Conservation (phyloP, 1,139 yeast genomes). For the Debaryomyces singareniensis region DNA sequence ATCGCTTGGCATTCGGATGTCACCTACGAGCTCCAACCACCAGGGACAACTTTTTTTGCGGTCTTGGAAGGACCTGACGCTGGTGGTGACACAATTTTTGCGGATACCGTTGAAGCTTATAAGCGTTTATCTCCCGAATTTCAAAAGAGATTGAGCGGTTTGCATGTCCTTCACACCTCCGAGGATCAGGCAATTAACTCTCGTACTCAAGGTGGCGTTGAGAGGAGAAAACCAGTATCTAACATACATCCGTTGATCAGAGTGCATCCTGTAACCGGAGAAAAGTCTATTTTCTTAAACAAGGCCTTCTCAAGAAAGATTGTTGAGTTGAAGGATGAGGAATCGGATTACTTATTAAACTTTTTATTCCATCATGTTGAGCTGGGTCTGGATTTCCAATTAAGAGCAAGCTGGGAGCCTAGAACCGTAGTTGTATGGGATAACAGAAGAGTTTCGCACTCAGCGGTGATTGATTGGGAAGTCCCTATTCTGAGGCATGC, state of each 20-base stretch:
- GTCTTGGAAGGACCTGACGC: conserved; percentile 55
- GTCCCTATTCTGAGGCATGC: conserved; percentile 55
- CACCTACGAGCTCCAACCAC: conserved; percentile 66
- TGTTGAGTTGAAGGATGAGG: conserved; percentile 60
- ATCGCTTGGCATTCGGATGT: conserved; percentile 64
- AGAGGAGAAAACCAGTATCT: conserved; percentile 55
- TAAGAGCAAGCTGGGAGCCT: conserved; percentile 37
- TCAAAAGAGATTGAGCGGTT: conserved; percentile 47
- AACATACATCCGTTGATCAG: conserved; percentile 63
- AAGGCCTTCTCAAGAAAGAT: conserved; percentile 57
- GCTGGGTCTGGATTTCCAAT: conserved; percentile 31
- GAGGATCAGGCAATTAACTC: conserved; percentile 61
- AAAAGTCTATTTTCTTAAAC: conserved; percentile 54
- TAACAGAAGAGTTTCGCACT: conserved; percentile 57
- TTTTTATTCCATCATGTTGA: conserved; percentile 49
- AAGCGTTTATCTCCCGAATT: conserved; percentile 59
- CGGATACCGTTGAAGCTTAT: conserved; percentile 61
- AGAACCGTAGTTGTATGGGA: conserved; percentile 67
- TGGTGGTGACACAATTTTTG: conserved; percentile 74
- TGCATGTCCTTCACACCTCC: conserved; percentile 63
- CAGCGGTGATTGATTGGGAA: conserved; percentile 62
- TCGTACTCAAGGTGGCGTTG: conserved; percentile 48
- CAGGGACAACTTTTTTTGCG: conserved; percentile 57
- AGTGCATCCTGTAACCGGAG: conserved; percentile 61
- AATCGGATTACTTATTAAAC: conserved; percentile 49